Evolutionary conservation across 306 rosid genomes (phyloP), one percentile per base, ranked within the genome.

Genomic region (Mimosa pudica): DNA sequence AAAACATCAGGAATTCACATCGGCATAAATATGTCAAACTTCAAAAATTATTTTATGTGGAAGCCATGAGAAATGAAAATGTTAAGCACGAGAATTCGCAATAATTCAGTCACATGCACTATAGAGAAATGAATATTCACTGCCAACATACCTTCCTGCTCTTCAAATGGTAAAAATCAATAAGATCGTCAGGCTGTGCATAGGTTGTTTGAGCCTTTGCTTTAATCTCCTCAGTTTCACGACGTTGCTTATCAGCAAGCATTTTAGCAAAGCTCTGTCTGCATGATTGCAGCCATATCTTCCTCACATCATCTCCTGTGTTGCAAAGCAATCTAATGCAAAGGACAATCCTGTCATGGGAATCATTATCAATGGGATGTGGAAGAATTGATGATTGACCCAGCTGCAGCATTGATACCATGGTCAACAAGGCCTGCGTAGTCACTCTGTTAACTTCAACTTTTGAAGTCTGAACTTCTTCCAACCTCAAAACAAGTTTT

Each of bases 151-250:
- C 99, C 98, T 93, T 96, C 88, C 97, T 87, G 89, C 98, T 96
- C 91, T 96, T 96, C 84, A 96, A 82, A 89, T 96, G 99, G 89
- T 93, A 93, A 81, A 96, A 96, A 69, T 93, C 99, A 82, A 96
- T 96, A 69, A 96, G 98, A 83, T 96, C 99, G 79, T 96, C 98
- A 11, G 99, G 99, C 73, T 96, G 99, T 33, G 98, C 97, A 87
- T 93, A 87, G 66, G 90, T 89, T 80, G 90, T 89, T 74, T 91
- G 97, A 20, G 99, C 93, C 90, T 87, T 90, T 3, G 96, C 98
- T 80, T 86, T 91, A 78, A 82, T 86, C 81, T 96, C 99, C 85
- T 93, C 97, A 3, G 90, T 90, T 85, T 96, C 98, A 10, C 90
- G 87, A 24, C 14, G 89, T 88, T 96, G 96, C 87, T 96, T 96